Evolutionary conservation across 2,329 filamentous ascomycete species (phyloP).

Genomic region (Ophiostoma triangulosporum): DNA sequence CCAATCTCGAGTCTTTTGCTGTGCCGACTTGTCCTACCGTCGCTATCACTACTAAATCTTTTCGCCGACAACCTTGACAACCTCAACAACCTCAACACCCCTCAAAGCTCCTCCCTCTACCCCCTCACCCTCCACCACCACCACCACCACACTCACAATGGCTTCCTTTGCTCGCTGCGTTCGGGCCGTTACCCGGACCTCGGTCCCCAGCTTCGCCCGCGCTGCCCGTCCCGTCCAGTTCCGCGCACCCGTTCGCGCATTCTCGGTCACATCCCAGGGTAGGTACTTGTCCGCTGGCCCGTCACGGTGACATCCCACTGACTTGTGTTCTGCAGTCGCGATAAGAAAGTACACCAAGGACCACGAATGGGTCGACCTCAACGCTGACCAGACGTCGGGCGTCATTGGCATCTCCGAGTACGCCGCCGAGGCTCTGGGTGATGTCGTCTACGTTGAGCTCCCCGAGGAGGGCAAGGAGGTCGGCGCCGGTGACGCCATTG

Average conservation of each 20-base stretch:
- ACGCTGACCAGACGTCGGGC: constrained; percentile 68
- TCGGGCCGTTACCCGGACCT: constrained; percentile 32
- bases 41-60: background rate
- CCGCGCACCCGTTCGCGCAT: constrained; percentile 30
- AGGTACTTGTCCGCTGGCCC: background rate
- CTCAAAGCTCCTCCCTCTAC: background rate
- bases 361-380: constrained; percentile 95
- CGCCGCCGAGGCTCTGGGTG: constrained; percentile 82
- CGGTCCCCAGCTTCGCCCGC: constrained; percentile 23
- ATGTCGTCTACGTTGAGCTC: constrained; percentile 95
- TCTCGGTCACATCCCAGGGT: constrained; percentile 34
- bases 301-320: too few species aligned
- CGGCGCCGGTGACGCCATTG: constrained; percentile 67
- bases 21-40: background rate
- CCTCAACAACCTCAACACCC: background rate
- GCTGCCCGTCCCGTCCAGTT: constrained; percentile 17
- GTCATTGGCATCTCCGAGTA: constrained; percentile 77
- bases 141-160: constrained; percentile 27
- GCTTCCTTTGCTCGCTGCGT: constrained; percentile 45
- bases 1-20: background rate
- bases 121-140: background rate
- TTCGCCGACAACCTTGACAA: background rate
- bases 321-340: constrained; percentile 26
- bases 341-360: constrained; percentile 87
- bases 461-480: constrained; percentile 59